These are phyloP conservation scores for Rhypophila decipiens DNA, from an alignment of 495 filamentous ascomycete genomes.

Conservation along the genomic window DNA sequence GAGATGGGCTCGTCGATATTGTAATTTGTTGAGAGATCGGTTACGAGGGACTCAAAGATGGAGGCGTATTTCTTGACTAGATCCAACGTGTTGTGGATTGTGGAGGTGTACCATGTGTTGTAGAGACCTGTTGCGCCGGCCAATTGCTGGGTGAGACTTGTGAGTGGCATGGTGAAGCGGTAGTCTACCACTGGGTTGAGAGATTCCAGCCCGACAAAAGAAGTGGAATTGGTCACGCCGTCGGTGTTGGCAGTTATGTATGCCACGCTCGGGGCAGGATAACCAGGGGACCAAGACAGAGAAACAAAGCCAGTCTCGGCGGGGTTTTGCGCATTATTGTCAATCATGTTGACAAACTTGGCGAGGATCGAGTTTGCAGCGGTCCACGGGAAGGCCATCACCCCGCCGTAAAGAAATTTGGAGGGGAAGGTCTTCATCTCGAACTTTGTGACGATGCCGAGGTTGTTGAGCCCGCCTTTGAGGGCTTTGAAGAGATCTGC, in stretches of 20 bases:
- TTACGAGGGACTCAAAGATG: not conserved
- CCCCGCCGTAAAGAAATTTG: not conserved
- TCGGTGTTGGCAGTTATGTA: not conserved
- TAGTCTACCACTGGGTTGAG: not conserved
- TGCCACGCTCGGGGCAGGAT: not conserved
- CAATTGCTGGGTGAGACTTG: not conserved
- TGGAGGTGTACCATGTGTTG: constrained; percentile 2
- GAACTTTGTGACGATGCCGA: constrained; percentile 55
- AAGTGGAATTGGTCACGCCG: not conserved
- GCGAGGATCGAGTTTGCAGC: not conserved
- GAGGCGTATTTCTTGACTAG: not conserved
- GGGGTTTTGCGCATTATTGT: not conserved
- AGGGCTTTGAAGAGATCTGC: constrained; percentile 44
- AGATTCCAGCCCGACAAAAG: not conserved
- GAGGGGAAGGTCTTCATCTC: constrained; percentile 39
- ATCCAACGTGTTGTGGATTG: not conserved
- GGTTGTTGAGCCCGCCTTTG: constrained; percentile 52
- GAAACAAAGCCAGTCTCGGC: not conserved
- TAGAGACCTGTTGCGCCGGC: not conserved
- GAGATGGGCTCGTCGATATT: constrained; percentile 1
- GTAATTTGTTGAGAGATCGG: not conserved
- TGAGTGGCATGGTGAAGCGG: not conserved
- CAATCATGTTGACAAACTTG: not conserved
- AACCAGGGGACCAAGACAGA: not conserved
- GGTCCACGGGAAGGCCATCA: not conserved